Evolutionary conservation across 169 alveolate genomes (phyloP).

Genomic region (Plasmodium adleri): DNA sequence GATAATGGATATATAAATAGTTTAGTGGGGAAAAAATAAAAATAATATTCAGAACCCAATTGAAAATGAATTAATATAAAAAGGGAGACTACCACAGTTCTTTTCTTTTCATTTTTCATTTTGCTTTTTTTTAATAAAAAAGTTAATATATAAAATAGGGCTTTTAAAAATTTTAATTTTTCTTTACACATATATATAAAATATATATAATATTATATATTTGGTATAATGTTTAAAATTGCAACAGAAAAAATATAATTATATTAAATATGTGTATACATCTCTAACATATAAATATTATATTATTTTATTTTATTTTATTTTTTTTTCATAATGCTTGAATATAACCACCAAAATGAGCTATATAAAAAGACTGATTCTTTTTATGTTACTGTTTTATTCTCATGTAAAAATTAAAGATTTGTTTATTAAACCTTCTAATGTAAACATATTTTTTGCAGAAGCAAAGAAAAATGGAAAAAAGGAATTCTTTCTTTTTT

Average conservation of each 20-base stretch:
- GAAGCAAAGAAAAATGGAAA: conserved; percentile 10
- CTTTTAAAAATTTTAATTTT: neutral
- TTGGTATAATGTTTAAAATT: no score
- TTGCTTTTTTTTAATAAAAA: neutral
- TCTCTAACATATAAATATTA: neutral
- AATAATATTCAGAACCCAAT: neutral
- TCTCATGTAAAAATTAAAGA: conserved; percentile 33
- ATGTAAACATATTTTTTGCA: conserved; percentile 14
- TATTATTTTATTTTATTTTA: neutral
- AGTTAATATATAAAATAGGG: neutral
- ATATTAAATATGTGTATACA: no score
- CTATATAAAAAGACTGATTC: conserved; percentile 32
- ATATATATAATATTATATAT: no score
- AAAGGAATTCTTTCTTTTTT: conserved; percentile 18
- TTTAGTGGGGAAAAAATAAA: conserved; percentile 7
- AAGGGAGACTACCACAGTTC: neutral
- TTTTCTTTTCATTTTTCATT: no score
- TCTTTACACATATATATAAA: neutral
- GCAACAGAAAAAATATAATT: no score
- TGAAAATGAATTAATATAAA: neutral
- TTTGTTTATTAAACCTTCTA: neutral
- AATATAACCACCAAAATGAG: conserved; percentile 17
- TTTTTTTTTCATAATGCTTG: conserved; percentile 23
- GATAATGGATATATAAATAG: conserved; percentile 1
- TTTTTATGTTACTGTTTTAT: conserved; percentile 31